Evolutionary conservation across 2,329 filamentous ascomycete genomes (phyloP).

Genomic region (Venturia effusa): DNA sequence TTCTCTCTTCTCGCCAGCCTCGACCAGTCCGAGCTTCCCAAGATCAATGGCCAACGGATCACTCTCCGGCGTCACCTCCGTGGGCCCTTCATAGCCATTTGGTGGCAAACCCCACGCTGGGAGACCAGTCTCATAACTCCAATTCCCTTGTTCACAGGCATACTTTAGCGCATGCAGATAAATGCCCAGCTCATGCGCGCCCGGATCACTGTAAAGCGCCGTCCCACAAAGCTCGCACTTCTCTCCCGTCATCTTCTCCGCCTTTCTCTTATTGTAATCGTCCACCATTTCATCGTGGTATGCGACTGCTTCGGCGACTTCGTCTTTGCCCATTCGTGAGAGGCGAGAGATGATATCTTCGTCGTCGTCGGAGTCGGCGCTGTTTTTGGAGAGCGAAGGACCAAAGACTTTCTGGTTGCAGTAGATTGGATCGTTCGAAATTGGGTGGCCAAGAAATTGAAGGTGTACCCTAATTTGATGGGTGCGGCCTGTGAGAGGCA

Average conservation of each 20-base stretch:
- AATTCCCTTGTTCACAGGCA: constrained; percentile 68
- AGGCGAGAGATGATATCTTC: constrained; percentile 82
- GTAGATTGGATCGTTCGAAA: constrained; percentile 96
- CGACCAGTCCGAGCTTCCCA: constrained; percentile 22
- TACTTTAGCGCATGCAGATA: constrained; percentile 92
- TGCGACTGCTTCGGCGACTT: constrained; percentile 78
- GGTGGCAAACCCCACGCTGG: constrained; percentile 84
- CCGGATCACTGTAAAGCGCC: constrained; percentile 86
- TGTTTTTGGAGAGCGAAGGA: constrained; percentile 55
- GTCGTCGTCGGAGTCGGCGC: constrained; percentile 60
- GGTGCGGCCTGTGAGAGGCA: constrained; percentile 86
- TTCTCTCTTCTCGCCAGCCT: background rate
- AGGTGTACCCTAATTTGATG: constrained; percentile 93
- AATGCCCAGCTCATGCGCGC: constrained; percentile 77
- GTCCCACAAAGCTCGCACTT: constrained; percentile 74
- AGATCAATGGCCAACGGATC: constrained; percentile 36
- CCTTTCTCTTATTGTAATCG: constrained; percentile 78
- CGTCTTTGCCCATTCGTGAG: constrained; percentile 84
- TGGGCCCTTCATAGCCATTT: constrained; percentile 58
- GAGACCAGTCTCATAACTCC: constrained; percentile 78
- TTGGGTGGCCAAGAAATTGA: constrained; percentile 88
- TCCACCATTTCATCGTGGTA: constrained; percentile 94
- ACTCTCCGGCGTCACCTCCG: constrained; percentile 44
- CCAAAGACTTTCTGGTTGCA: constrained; percentile 91
- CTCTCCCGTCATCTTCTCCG: constrained; percentile 85